Percentiles rank a stretch among this genome's conserved stretches.
Evolutionary conservation across 2,329 filamentous ascomycete species (phyloP).

Genomic region (Beauveria sp.): DNA sequence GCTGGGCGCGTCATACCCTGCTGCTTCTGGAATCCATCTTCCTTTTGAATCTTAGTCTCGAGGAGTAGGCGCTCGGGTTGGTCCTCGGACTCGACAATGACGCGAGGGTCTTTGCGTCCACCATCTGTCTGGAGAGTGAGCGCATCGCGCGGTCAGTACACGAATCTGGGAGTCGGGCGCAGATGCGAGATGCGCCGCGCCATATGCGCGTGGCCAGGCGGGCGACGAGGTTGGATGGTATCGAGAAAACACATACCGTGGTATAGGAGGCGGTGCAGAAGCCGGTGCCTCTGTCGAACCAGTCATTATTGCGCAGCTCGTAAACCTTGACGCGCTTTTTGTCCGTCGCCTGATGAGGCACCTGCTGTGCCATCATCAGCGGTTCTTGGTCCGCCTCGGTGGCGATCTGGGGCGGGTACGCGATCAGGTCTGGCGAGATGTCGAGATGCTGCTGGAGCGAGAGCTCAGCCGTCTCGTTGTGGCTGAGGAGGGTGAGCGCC

Average conservation of each 20-base stretch:
- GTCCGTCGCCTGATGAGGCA: slow-evolving; percentile 61
- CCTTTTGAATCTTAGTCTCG: slow-evolving; percentile 83
- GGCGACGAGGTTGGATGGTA: neutral
- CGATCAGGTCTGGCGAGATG: slow-evolving; percentile 44
- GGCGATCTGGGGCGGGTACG: slow-evolving; percentile 38
- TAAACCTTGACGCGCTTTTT: slow-evolving; percentile 93
- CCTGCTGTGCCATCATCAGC: slow-evolving; percentile 64
- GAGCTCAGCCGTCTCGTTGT: slow-evolving; percentile 44
- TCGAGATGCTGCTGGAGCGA: slow-evolving; percentile 55
- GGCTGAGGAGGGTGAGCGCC: slow-evolving; percentile 48
- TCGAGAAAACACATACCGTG: slow-evolving; percentile 47
- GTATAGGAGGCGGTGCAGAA: slow-evolving; percentile 78
- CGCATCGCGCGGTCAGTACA: slow-evolving; percentile 21
- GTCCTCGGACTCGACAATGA: slow-evolving; percentile 90
- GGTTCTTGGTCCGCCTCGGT: slow-evolving; percentile 49
- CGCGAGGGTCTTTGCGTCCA: slow-evolving; percentile 71
- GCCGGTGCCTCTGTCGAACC: slow-evolving; percentile 95
- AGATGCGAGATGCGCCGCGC: slow-evolving; percentile 9
- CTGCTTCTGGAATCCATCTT: slow-evolving; percentile 97
- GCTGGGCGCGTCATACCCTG: slow-evolving; percentile 57
- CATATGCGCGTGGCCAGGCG: slow-evolving; percentile 2
- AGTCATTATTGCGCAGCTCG: slow-evolving; percentile 96
- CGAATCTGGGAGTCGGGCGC: neutral
- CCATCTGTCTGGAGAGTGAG: slow-evolving; percentile 39
- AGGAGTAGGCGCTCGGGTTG: slow-evolving; percentile 75